Percentiles rank a stretch among this genome's conserved stretches.
These are phyloP conservation scores for Larix kaempferi DNA, from an alignment of 75 land plant genomes.

Conservation along the genomic window DNA sequence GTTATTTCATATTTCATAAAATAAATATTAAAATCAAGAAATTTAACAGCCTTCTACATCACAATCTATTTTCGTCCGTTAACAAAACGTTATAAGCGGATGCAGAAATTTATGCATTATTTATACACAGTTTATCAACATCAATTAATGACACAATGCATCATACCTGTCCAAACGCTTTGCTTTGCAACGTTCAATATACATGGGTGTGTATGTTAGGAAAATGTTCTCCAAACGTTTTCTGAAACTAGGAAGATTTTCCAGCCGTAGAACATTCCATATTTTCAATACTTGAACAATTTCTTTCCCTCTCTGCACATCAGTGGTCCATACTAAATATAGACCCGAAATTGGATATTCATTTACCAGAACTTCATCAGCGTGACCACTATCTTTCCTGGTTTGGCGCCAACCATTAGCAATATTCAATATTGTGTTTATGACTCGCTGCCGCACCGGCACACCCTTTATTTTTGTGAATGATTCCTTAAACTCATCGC, in stretches of 20 bases:
- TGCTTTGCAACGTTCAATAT: conserved; percentile 38
- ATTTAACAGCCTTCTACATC: too few relatives aligned
- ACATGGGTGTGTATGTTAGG: conserved; percentile 37
- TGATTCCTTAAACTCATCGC: conserved; percentile 49
- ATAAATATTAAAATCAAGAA: too few relatives aligned
- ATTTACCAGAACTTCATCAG: conserved; percentile 28
- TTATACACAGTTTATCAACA: too few relatives aligned
- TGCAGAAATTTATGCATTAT: too few relatives aligned
- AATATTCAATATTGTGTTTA: conserved; percentile 34
- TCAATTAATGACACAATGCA: background rate
- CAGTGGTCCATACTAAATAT: conserved; percentile 50
- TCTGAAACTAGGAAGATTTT: conserved; percentile 25
- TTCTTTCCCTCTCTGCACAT: conserved; percentile 27
- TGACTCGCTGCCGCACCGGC: conserved; percentile 17
- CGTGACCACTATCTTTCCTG: conserved; percentile 2
- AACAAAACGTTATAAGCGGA: too few relatives aligned
- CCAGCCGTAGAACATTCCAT: conserved; percentile 55
- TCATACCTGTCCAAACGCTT: conserved; percentile 4
- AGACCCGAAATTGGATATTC: conserved; percentile 31
- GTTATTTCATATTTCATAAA: too few relatives aligned
- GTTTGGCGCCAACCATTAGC: conserved; percentile 53
- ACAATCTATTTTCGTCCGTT: too few relatives aligned
- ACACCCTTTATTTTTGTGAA: conserved; percentile 24
- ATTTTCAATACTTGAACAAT: conserved; percentile 51
- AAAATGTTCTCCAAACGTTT: conserved; percentile 52